phyloP scores from a whole-genome alignment of 2,329 filamentous ascomycete genomes.

The Pseudogymnoascus sp. region DNA sequence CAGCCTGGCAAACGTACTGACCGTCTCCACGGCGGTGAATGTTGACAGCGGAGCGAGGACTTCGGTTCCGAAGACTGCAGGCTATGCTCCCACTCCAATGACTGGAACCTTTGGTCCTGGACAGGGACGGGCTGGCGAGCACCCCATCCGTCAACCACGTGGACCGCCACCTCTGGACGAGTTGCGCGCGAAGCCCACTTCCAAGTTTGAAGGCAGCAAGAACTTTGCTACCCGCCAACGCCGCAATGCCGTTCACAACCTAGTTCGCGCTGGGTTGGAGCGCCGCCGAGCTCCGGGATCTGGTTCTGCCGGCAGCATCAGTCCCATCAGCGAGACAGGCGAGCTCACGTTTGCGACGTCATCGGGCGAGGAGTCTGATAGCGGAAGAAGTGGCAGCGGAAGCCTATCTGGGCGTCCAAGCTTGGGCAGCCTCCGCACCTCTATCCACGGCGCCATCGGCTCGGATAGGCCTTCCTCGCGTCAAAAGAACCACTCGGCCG shows the following conservation, averaged over 20 bases:
- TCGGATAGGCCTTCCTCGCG: conserved; percentile 71
- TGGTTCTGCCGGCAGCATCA: conserved; percentile 70
- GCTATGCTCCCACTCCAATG: conserved; percentile 71
- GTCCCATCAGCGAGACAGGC: conserved; percentile 76
- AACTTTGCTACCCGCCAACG: conserved; percentile 93
- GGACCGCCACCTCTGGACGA: conserved; percentile 89
- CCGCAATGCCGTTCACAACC: conserved; percentile 81
- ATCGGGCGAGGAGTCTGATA: conserved; percentile 68
- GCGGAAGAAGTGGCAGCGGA: conserved; percentile 62
- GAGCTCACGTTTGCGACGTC: conserved; percentile 58
- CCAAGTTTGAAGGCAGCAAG: conserved; percentile 91
- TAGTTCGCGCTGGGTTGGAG: conserved; percentile 82
- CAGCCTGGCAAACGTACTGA: conserved; percentile 40
- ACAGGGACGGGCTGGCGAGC: conserved; percentile 86
- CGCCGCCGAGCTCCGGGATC: conserved; percentile 65
- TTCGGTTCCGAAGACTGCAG: conserved; percentile 67
- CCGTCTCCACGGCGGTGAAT: conserved; percentile 22
- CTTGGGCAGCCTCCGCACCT: conserved; percentile 67
- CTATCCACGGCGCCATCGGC: conserved; percentile 76
- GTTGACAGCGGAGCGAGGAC: conserved; percentile 41
- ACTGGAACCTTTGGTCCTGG: conserved; percentile 88
- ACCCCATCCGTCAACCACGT: conserved; percentile 85
- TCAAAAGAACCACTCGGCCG: conserved; percentile 52
- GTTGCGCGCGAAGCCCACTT: conserved; percentile 78
- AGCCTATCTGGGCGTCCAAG: conserved; percentile 66